Conservation (phyloP, 2,329 filamentous ascomycete genomes). For the Aquanectria penicillioides region DNA sequence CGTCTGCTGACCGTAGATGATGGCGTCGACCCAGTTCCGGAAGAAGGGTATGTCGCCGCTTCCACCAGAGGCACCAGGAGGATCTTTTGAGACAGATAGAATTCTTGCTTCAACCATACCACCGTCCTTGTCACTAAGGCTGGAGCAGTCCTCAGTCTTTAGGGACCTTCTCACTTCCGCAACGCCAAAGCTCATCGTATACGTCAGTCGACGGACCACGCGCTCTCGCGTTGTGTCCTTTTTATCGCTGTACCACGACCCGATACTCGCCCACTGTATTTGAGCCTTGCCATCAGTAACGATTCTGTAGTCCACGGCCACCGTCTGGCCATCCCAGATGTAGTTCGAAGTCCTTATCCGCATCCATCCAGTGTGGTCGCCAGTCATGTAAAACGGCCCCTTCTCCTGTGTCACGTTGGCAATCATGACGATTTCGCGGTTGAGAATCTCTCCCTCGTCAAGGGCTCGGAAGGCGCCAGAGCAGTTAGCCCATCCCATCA, state of each 20-base stretch:
- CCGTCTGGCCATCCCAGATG: not conserved
- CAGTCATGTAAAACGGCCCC: not conserved
- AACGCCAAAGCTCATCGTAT: not conserved
- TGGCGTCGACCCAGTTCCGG: too few species aligned
- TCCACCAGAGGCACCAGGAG: too few species aligned
- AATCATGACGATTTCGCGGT: not conserved
- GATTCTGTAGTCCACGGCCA: not conserved
- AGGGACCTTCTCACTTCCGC: not conserved
- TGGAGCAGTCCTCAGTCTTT: not conserved
- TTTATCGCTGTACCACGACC: not conserved
- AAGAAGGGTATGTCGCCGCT: too few species aligned
- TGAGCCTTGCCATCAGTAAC: not conserved
- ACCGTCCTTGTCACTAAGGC: not conserved
- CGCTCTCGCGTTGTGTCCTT: not conserved
- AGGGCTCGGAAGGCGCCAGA: too few species aligned
- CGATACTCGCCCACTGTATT: not conserved
- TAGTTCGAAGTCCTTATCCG: not conserved
- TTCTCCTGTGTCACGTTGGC: not conserved
- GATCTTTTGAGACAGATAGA: too few species aligned
- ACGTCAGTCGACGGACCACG: not conserved
- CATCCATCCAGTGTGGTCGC: not conserved
- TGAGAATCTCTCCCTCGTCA: not conserved
- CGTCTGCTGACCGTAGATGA: too few species aligned
- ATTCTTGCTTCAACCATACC: not conserved
- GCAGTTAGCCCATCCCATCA: not conserved